These are phyloP conservation scores for Tephrocybe sp. DNA, from an alignment of 768 basidiomycete species.

Conservation along the genomic window DNA sequence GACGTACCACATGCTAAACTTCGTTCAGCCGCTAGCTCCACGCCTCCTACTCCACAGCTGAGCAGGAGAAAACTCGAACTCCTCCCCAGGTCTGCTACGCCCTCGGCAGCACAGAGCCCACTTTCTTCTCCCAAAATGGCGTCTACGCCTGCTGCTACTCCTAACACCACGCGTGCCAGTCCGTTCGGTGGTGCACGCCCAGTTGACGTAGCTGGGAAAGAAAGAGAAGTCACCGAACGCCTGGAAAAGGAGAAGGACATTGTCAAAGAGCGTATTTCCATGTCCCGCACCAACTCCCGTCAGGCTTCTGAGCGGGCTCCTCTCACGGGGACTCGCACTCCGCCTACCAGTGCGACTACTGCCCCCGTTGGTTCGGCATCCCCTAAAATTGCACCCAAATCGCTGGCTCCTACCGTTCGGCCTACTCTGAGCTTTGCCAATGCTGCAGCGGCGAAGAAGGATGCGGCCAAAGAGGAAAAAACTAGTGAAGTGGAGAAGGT, in stretches of 20 bases:
- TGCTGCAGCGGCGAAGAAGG: constrained; percentile 69
- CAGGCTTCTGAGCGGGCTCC: constrained; percentile 46
- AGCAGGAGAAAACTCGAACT: constrained; percentile 81
- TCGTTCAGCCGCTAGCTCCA: constrained; percentile 61
- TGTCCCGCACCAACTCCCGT: constrained; percentile 53
- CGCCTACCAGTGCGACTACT: constrained; percentile 24
- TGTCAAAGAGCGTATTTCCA: constrained; percentile 47
- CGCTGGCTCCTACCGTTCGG: constrained; percentile 52
- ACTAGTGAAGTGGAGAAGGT: constrained; percentile 18
- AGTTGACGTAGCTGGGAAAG: constrained; percentile 76
- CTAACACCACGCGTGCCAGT: constrained; percentile 46
- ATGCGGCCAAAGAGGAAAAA: constrained; percentile 24
- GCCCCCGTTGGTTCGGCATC: constrained; percentile 22
- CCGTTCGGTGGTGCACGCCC: constrained; percentile 91
- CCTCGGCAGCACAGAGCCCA: constrained; percentile 69
- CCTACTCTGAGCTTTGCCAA: constrained; percentile 81
- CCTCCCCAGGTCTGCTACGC: constrained; percentile 70
- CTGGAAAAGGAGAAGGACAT: constrained; percentile 66
- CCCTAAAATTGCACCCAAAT: constrained; percentile 25
- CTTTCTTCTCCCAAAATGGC: constrained; percentile 77
- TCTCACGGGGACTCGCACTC: constrained; percentile 29
- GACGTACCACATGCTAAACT: not conserved
- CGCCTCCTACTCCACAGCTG: constrained; percentile 80
- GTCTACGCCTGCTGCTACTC: constrained; percentile 32
- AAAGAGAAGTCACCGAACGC: constrained; percentile 71